These are phyloP conservation scores for Heliosperma pusillum DNA, from an alignment of 148 eudicot species.

Conservation along the genomic window DNA sequence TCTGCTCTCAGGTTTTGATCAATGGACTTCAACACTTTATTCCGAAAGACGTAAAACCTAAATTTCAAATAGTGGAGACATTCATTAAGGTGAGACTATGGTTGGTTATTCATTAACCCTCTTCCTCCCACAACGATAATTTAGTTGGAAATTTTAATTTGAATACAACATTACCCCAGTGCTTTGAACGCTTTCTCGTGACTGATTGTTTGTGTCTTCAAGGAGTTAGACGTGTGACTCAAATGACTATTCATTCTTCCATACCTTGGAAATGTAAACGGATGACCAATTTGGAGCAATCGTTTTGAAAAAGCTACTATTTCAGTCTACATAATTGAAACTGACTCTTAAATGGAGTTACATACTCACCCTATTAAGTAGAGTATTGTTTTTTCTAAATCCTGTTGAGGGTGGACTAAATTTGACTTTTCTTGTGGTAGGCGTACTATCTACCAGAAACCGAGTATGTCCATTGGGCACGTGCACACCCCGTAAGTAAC, in stretches of 20 bases:
- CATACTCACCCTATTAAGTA: background rate
- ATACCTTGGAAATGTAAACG: background rate
- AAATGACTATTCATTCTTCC: too few species aligned
- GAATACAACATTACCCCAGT: background rate
- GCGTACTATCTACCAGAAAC: constrained; percentile 98
- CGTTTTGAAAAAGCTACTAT: background rate
- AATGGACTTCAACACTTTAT: constrained; percentile 89
- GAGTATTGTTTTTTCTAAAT: too few species aligned
- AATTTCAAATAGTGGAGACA: constrained; percentile 75
- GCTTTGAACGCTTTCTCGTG: background rate
- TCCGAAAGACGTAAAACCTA: constrained; percentile 67
- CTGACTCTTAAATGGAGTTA: background rate
- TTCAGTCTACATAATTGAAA: background rate
- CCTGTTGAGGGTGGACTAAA: background rate
- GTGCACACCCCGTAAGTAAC: constrained; percentile 73
- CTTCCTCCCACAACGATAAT: background rate
- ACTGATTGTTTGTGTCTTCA: background rate
- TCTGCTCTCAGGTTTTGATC: constrained; percentile 65
- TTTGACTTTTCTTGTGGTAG: constrained; percentile 35
- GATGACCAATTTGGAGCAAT: background rate
- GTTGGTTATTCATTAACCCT: background rate
- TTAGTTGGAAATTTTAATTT: background rate
- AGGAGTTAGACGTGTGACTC: background rate
- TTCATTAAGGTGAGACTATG: constrained; percentile 64
- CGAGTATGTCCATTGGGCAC: constrained; percentile 89